Evolutionary conservation across 2,329 filamentous ascomycete genomes (phyloP), one percentile per base, ranked within the genome.

Genomic region (Fusarium sp.): DNA sequence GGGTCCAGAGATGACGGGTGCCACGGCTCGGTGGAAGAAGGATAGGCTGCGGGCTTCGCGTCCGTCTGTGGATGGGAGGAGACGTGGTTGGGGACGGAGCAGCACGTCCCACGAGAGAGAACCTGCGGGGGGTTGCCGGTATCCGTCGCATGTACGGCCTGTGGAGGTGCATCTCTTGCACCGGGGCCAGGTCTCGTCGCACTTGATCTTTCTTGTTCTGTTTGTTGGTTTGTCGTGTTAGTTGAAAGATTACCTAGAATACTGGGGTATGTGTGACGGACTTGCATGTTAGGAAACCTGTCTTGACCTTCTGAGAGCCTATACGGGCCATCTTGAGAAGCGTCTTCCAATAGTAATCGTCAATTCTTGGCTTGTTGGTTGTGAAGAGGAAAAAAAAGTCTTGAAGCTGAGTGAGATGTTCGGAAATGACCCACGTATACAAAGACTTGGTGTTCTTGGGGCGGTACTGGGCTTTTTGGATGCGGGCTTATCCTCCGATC

Each of bases 181-280:
- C 50, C 77, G 80, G 2, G 88, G 88, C 69, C 86, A 87, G 6
- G 79, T 80, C 79, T 90, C 89, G 72, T 89, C 89, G 76, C 89
- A 90, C 78, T 90, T 90, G 61, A 90, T 85, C 66, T 87, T 87
- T 42, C 88, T 86, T 29, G 87, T 85, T 79, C 87, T 89, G 34
- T 35, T 34, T 22, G 62, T 60, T 63, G 29, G 29, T 31, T n/a
- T n/a, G 45, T 31, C 54, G 56, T 40, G 29, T 35, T 14, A 52
- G 14, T 29, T 9, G n/a, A 31, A 31, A 35, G 54, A 31, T 9
- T 10, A 31, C 29, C 9, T 31, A 31, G 2, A 31, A 18, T 13
- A 27, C 18, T 10, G 22, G 35, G 40, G 11, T 6, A 4, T 18
- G 24, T 50, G 24, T 20, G 57, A 84, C 86, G 67, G 77, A 88